These are phyloP conservation scores for Trichophyton verrucosum DNA, from an alignment of 2,329 filamentous ascomycete genomes.

Conservation along the genomic window DNA sequence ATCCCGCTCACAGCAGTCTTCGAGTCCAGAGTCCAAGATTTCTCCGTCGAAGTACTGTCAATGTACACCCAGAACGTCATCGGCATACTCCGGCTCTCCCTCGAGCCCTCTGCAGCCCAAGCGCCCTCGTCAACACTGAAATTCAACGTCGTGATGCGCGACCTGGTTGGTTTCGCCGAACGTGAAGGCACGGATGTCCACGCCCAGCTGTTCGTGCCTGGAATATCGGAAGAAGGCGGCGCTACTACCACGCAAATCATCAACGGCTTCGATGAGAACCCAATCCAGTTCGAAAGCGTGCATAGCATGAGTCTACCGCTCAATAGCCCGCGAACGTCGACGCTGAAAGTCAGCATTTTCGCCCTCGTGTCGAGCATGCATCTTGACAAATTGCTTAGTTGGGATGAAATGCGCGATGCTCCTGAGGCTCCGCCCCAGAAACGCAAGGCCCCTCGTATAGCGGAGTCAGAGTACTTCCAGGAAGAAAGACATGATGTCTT, in stretches of 20 bases:
- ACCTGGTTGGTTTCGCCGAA: constrained; percentile 87
- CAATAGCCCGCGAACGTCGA: constrained; percentile 59
- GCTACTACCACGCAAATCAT: constrained; percentile 95
- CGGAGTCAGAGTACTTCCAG: constrained; percentile 83
- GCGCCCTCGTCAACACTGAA: constrained; percentile 87
- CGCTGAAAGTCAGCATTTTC: constrained; percentile 77
- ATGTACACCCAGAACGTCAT: constrained; percentile 85
- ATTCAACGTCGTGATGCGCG: constrained; percentile 98
- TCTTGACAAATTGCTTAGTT: constrained; percentile 90
- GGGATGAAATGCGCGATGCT: constrained; percentile 92
- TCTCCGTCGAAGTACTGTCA: constrained; percentile 77
- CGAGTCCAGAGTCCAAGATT: constrained; percentile 87
- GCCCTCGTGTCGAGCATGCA: constrained; percentile 87
- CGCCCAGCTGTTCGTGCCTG: constrained; percentile 90
- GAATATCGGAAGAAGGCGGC: constrained; percentile 62
- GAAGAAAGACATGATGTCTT: constrained; percentile 93
- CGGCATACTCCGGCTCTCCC: constrained; percentile 76
- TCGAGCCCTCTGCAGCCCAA: constrained; percentile 87
- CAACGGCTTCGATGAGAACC: constrained; percentile 80
- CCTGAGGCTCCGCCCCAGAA: constrained; percentile 45
- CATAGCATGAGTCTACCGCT: constrained; percentile 94
- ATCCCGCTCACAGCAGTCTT: constrained; percentile 89
- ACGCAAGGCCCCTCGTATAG: constrained; percentile 55
- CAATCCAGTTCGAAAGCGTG: constrained; percentile 90
- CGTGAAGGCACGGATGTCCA: constrained; percentile 92